These are phyloP conservation scores for Chrysanthemum makinoi DNA, from an alignment of 129 eudicot genomes.

Conservation along the genomic window DNA sequence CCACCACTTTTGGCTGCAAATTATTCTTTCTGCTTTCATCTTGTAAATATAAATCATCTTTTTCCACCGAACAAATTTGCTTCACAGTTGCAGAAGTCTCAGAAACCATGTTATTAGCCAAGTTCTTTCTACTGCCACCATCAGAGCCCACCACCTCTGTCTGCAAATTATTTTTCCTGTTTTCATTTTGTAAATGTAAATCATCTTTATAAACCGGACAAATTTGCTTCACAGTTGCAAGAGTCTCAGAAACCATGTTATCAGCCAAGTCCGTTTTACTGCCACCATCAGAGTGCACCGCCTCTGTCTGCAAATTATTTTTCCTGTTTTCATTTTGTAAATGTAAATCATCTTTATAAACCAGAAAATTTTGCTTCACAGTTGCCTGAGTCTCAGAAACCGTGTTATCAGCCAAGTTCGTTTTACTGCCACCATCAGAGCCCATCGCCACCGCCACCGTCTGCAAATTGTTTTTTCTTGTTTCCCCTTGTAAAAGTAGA, in stretches of 20 bases:
- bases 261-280: background rate
- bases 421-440: constrained; percentile 8
- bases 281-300: too few species aligned
- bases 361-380: constrained; percentile 23
- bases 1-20: constrained; percentile 17
- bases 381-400: constrained; percentile 5
- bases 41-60: constrained; percentile 24
- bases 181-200: constrained; percentile 25
- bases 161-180: constrained; percentile 22
- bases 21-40: constrained; percentile 34
- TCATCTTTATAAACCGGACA: constrained; percentile 30
- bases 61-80: background rate
- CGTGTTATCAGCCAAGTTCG: constrained; percentile 19
- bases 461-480: constrained; percentile 23
- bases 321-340: constrained; percentile 37
- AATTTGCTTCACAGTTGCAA: constrained; percentile 21
- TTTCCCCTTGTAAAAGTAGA: constrained; percentile 24
- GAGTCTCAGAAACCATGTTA: constrained; percentile 7
- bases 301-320: constrained; percentile 26
- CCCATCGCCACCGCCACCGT: constrained; percentile 16
- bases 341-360: constrained; percentile 28
- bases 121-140: constrained; percentile 9
- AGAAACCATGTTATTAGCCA: background rate
- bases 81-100: too few species aligned
- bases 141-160: constrained; percentile 20